Base-by-base conservation (phyloP, 2,329 filamentous ascomycete species). In the Venturia pyrina region DNA sequence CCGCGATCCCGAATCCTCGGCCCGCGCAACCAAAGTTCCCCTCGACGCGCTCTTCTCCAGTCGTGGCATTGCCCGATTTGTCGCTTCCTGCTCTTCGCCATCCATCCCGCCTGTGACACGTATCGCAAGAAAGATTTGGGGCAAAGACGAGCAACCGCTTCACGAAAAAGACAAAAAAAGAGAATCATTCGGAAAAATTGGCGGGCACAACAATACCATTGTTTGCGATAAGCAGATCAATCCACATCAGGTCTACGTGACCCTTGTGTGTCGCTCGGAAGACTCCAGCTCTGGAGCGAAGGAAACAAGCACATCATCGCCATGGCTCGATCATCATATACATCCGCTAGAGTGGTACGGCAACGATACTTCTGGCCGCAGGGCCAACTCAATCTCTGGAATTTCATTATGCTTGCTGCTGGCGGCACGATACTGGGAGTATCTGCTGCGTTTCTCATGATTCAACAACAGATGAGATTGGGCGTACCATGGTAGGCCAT, bases 351-450 rank as follows among this genome's bases (percentile, higher is more conserved):
- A 34, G 46, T 62, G n/a, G 40, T 62, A 32, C 59, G 65, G 37
- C 43, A 67, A 32, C 46, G 50, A 28, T 87, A 87, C 77, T 83
- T 81, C 76, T 88, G 85, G 85, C 85, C 85, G 2, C 85, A 87
- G 73, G 78, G 83, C 62, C 85, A 87, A 71, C 79, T 88, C 69
- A 87, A 87, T 71, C 75, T 86, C 71, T 88, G 85, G 85, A 82
- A 85, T 64, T 82, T 87, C 70, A 78, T 87, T 69, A 85, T 87
- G 73, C 78, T 87, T 19, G 82, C 80, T 0, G 81, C 82, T 1
- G 83, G 83, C 13, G 80, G 82, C 34, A 81, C 81, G 64, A 81
- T 85, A 65, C 76, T 87, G 1, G 85, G 85, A 8, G 80, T 88
- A 56, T 86, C 84, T 71, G 81, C 83, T 21, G 81, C 81, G 74